Base-by-base conservation (phyloP, 2,329 filamentous ascomycete species). In the Lasiodiplodia theobromae region DNA sequence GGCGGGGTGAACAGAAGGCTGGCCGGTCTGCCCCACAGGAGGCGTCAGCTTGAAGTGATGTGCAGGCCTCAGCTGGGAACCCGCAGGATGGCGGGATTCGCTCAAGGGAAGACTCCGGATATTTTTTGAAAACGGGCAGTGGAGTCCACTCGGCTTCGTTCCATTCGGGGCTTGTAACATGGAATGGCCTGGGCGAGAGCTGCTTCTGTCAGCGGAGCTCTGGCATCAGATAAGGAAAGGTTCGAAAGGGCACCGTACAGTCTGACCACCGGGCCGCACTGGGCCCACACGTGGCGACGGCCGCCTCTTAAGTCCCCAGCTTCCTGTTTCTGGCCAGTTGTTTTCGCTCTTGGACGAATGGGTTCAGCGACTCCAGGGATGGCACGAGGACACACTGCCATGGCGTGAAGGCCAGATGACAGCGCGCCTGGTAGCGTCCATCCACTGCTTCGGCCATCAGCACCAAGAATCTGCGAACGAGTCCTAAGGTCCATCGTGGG, bases 231-330 rank as follows among this genome's bases (percentile, higher is more conserved):
- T 51, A 47, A 63, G 28, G 23, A 25, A 25, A 31, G 47, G 31
- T 38, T 10, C 47, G 11, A 38, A 51, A 52, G 60, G 60, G 47
- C 60, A 49, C 60, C 60, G 37, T 23, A 47, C 47, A 64, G 60
- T 64, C 60, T 49, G 31, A 64, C 60, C 60, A 23, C 60, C 60
- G 60, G 60, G 44, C 60, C 44, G 47, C 58, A 34, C 31, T 52
- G 44, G 47, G 60, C 18, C 60, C 60, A 63, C 58, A 63, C 58
- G 40, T 31, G 40, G 58, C 31, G 23, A 49, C 40, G 18, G 25
- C 40, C n/a, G 40, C 12, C n/a, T 52, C 34, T 57, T 11, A 10
- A 23, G 14, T 31, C 34, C 34, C 54, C 54, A 16, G 54, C 3
- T 57, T 57, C 54, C 2, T 40, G 52, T 40, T 23, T 12, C 12